A percentile compares a stretch with the other conserved stretches of the same genome.
Conservation (phyloP, 495 filamentous ascomycete genomes). For the Penicillium bialowiezense region DNA sequence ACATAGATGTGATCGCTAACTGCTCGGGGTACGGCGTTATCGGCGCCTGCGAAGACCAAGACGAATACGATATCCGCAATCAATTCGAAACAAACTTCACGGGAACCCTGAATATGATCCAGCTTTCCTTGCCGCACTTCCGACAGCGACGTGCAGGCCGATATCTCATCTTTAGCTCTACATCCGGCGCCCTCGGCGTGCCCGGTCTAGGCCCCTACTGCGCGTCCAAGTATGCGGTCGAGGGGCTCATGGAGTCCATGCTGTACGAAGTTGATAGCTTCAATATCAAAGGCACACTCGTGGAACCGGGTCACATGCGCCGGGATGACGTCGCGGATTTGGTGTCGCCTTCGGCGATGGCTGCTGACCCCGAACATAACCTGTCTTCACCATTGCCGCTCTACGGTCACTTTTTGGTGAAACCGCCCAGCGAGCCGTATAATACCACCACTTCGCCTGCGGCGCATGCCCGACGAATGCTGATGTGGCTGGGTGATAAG, state of each 20-base stretch:
- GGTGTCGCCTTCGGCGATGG: conserved; percentile 27
- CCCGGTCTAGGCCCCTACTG: conserved; percentile 92
- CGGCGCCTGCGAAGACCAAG: conserved; percentile 94
- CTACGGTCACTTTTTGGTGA: conserved; percentile 91
- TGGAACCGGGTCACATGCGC: conserved; percentile 85
- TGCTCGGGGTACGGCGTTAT: conserved; percentile 92
- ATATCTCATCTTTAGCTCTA: conserved; percentile 93
- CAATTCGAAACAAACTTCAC: conserved; percentile 98
- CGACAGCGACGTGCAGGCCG: conserved; percentile 68
- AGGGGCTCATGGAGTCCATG: conserved; percentile 93
- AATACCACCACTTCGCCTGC: conserved; percentile 72
- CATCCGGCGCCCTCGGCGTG: conserved; percentile 82
- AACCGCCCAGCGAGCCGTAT: conserved; percentile 80
- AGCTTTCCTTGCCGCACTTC: conserved; percentile 86
- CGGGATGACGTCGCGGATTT: conserved; percentile 59
- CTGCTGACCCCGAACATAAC: conserved; percentile 27
- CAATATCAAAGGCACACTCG: conserved; percentile 86
- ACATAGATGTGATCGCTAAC: conserved; percentile 86
- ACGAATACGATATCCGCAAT: conserved; percentile 89
- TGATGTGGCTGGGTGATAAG: conserved; percentile 91
- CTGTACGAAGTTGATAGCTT: conserved; percentile 90
- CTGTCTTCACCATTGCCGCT: conserved; percentile 59
- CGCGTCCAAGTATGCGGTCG: conserved; percentile 93
- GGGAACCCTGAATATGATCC: conserved; percentile 89
- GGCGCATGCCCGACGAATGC: conserved; percentile 84